Conservation (phyloP, 2,329 filamentous ascomycete species). For the Alternaria gansuensis region DNA sequence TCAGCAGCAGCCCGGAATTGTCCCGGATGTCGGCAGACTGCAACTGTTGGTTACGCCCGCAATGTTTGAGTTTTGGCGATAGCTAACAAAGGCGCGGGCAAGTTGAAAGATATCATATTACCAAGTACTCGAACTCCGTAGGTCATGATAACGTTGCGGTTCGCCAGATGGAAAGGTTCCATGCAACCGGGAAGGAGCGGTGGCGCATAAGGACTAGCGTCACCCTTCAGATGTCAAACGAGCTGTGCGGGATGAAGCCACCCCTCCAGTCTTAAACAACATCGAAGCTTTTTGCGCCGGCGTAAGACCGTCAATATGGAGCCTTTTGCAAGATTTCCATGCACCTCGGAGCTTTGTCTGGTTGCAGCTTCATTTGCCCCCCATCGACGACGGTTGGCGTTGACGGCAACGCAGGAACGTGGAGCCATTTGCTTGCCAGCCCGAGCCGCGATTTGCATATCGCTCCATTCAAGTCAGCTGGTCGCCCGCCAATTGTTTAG, state of each 20-base stretch:
- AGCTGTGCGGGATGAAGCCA: conserved; percentile 15
- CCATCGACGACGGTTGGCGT: conserved; percentile 1
- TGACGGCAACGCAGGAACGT: conserved; percentile 12
- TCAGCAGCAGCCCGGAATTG: conserved; percentile 13
- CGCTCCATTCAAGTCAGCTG: conserved; percentile 14
- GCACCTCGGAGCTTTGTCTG: conserved; percentile 14
- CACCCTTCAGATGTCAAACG: neutral
- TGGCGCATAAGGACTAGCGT: conserved; percentile 8
- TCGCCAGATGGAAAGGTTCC: conserved; percentile 5
- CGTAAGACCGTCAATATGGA: conserved; percentile 3
- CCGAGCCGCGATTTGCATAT: conserved; percentile 15
- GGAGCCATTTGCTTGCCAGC: conserved; percentile 9
- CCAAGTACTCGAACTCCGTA: neutral
- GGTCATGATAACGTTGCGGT: neutral
- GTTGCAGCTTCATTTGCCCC: conserved; percentile 4
- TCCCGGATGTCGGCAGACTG: neutral
- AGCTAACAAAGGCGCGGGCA: neutral
- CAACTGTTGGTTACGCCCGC: neutral
- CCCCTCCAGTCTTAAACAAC: conserved; percentile 14
- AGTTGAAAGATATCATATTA: neutral
- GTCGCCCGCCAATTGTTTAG: neutral
- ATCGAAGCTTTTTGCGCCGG: conserved; percentile 9
- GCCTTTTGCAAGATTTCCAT: neutral
- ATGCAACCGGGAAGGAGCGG: conserved; percentile 3
- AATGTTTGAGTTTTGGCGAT: neutral